Evolutionary conservation across 345 rosid genomes (phyloP).

Genomic region (Arabis hirsuta): DNA sequence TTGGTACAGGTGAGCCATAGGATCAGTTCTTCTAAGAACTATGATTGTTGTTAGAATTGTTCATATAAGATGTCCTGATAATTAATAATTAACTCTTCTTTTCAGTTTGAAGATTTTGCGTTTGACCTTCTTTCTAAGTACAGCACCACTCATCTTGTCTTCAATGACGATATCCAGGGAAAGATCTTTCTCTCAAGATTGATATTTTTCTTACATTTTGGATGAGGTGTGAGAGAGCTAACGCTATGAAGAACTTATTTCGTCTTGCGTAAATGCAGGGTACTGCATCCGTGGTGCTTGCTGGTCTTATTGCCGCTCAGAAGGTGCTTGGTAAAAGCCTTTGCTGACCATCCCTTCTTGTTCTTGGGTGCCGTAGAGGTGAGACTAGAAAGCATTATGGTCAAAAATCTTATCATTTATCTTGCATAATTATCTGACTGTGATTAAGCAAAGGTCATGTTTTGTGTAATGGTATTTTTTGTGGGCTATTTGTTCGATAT

Average conservation of each 20-base stretch:
- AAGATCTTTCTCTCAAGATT: constrained; percentile 11
- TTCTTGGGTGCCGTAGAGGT: constrained; percentile 99
- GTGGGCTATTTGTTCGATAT: too few species aligned
- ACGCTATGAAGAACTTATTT: constrained; percentile 26
- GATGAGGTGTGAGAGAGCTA: constrained; percentile 13
- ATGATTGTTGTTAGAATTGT: constrained; percentile 1
- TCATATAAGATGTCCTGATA: not conserved
- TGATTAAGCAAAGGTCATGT: too few species aligned
- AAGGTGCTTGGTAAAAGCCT: constrained; percentile 69
- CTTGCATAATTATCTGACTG: too few species aligned
- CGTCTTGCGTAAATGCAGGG: constrained; percentile 59
- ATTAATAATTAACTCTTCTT: constrained; percentile 40
- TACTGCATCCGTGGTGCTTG: constrained; percentile 94
- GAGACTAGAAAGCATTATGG: constrained; percentile 31
- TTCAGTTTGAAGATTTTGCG: constrained; percentile 98
- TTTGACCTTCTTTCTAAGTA: constrained; percentile 83
- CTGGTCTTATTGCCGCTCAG: constrained; percentile 83
- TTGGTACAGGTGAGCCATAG: constrained; percentile 70
- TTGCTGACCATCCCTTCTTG: constrained; percentile 82
- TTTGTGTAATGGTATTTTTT: too few species aligned
- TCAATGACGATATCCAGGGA: constrained; percentile 99
- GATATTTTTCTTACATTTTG: not conserved
- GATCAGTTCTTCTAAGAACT: constrained; percentile 11
- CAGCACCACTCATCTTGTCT: constrained; percentile 83
- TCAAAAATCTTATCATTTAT: not conserved